Evolutionary conservation across 176 grass and related monocot genomes (phyloP), one percentile per base, ranked within the genome.

Genomic region (Otatea glauca): DNA sequence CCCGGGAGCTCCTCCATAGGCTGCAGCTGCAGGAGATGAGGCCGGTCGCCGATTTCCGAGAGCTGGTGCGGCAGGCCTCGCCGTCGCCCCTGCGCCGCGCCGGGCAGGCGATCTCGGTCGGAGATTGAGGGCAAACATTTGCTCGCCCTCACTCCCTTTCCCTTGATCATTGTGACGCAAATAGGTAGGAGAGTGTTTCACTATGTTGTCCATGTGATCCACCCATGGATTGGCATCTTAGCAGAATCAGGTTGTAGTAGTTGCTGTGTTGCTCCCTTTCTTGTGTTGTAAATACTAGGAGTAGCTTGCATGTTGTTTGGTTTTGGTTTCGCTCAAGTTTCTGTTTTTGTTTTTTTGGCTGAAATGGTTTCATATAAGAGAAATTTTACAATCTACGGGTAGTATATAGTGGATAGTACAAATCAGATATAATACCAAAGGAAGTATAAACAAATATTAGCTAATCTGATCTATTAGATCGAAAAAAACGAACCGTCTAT

Each of bases 1-100:
- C 72, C 35, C 87, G 76, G 38, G 89, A 85, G 79, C 92, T 89
- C 39, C 70, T 94, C 42, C 65, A 62, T 21, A 25, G 32, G 72
- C 88, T 88, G 37, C 81, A 53, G 84, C 79, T 77, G 54, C 78
- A 75, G 53, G 86, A 89, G 83, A 81, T 47, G 16, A 70, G 84
- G 62, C 89, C 84, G 7, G 35, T 37, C 24, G 27, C 48, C 45
- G 67, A 59, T 43, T 75, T 89, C 56, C 68, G 76, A 1, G 69
- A 87, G 38, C 72, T 45, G 8, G 82, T 42, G 0, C 58, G 81
- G 60, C 87, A 50, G 43, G 16, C 60, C 24, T 85, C 89, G n/a
- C 83, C 20, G 34, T 86, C 85, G 37, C 72, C 89, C 11, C 74
- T 74, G 20, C 73, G 65, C 60, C 86, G 65, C 39, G 55, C 81